Percentiles rank a stretch among this genome's conserved stretches.
These are phyloP conservation scores for Drechslera avenae DNA, from an alignment of 2,329 filamentous ascomycete species.

Conservation along the genomic window DNA sequence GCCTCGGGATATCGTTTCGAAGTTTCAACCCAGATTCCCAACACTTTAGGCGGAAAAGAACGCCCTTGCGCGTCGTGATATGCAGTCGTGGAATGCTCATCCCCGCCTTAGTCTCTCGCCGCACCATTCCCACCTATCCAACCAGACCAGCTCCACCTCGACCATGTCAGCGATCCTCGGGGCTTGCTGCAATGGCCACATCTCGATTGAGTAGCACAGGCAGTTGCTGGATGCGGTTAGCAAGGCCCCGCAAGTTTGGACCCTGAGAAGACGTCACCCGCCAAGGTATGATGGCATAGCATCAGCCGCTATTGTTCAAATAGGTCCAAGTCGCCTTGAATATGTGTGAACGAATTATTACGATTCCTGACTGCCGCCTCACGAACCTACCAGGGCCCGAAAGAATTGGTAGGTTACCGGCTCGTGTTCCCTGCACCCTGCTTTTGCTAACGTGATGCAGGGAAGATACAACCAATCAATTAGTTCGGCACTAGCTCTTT, in stretches of 20 bases:
- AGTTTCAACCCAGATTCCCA: too few relatives aligned
- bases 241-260: slow-evolving; percentile 17
- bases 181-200: slow-evolving; percentile 7
- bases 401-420: neutral
- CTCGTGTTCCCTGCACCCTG: neutral
- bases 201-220: slow-evolving; percentile 9
- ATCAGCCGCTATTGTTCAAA: slow-evolving; percentile 11
- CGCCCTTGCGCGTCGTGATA: slow-evolving; percentile 6
- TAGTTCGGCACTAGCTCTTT: neutral
- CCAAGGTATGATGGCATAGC: slow-evolving; percentile 22
- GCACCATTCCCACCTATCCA: slow-evolving; percentile 11
- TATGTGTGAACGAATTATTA: slow-evolving; percentile 2
- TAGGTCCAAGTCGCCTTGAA: slow-evolving; percentile 5
- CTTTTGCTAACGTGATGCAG: slow-evolving; percentile 1
- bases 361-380: neutral
- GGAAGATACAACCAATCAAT: slow-evolving; percentile 1
- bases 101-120: neutral
- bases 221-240: slow-evolving; percentile 10
- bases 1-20: too few relatives aligned
- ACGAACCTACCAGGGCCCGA: neutral
- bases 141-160: neutral
- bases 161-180: slow-evolving; percentile 5
- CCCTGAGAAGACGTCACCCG: slow-evolving; percentile 21
- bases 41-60: too few relatives aligned
- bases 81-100: neutral